Conservation (phyloP, 371 early-diverging fungal species). For the Mucor lusitanicus region DNA sequence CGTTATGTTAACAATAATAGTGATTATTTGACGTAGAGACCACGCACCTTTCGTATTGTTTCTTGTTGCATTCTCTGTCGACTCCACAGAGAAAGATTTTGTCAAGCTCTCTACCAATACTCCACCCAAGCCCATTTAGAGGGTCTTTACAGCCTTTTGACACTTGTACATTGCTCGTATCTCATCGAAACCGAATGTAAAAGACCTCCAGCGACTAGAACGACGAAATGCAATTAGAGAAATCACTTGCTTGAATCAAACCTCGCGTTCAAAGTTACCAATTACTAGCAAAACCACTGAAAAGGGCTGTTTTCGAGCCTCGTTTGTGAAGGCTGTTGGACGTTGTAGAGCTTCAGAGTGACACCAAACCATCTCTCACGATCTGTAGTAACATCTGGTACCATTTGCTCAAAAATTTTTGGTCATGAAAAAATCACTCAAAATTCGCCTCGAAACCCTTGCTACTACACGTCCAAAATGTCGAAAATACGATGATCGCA, state of each 20-base stretch:
- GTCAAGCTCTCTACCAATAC: neutral
- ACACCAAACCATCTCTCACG: neutral
- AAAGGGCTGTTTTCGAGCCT: neutral
- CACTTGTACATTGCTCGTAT: neutral
- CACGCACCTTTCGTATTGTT: neutral
- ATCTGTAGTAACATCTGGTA: neutral
- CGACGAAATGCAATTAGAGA: neutral
- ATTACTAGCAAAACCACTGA: neutral
- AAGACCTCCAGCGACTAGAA: neutral
- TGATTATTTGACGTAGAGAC: neutral
- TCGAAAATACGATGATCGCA: neutral
- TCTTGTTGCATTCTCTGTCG: neutral
- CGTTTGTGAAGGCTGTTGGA: neutral
- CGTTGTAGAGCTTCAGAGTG: neutral
- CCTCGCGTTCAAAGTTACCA: neutral
- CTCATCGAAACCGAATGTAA: too few species aligned
- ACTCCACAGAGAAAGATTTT: neutral
- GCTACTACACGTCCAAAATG: neutral
- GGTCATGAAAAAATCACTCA: neutral
- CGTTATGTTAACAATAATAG: neutral
- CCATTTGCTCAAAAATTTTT: neutral
- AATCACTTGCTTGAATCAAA: neutral
- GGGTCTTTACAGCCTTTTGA: neutral
- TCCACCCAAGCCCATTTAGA: neutral
- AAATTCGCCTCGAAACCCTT: neutral